Evolutionary conservation across 2,329 filamentous ascomycete genomes (phyloP).

Genomic region (Diplodia intermedia): DNA sequence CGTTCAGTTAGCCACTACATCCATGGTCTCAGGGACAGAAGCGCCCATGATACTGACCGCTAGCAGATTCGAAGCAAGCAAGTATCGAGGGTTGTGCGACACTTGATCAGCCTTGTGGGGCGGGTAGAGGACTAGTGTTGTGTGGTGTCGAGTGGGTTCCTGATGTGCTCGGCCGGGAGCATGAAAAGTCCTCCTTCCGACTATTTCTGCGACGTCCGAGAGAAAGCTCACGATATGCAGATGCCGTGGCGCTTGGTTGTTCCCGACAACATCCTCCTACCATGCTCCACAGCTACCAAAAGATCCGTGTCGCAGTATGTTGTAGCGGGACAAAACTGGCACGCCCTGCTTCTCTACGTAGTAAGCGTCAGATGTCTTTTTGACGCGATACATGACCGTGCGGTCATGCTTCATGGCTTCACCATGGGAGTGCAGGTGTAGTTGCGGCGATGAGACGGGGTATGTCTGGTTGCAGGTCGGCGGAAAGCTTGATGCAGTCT

Average conservation of each 20-base stretch:
- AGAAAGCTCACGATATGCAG: background rate
- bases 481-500: constrained; percentile 7
- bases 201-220: background rate
- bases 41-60: background rate
- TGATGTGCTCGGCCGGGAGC: background rate
- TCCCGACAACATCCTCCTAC: background rate
- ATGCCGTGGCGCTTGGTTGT: background rate
- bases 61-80: background rate
- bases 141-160: background rate
- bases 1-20: background rate
- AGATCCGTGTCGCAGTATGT: background rate
- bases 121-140: background rate
- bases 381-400: background rate
- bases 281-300: background rate
- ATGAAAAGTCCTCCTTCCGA: background rate
- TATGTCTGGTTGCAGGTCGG: background rate
- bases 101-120: background rate
- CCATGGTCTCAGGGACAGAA: background rate
- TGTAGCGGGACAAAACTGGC: background rate
- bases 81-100: background rate
- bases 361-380: background rate
- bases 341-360: background rate
- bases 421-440: constrained; percentile 5
- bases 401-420: background rate
- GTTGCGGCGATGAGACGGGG: constrained; percentile 1